A percentile compares a stretch with the other conserved stretches of the same genome.
Conservation (phyloP, 208 protist genomes). For the Leishmania lainsoni region DNA sequence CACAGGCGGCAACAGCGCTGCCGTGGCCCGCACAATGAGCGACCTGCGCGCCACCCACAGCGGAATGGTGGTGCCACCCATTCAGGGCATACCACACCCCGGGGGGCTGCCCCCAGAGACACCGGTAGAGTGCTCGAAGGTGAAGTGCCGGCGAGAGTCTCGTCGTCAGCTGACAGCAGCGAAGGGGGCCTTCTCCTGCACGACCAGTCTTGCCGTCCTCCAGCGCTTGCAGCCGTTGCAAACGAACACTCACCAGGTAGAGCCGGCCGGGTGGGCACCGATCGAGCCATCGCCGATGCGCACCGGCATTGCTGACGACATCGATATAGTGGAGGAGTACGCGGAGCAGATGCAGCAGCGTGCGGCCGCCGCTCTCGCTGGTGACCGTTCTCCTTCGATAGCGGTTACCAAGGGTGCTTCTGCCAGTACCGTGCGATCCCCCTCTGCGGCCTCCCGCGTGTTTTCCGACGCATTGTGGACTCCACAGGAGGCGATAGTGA, state of each 20-base stretch:
- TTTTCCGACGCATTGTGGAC: neutral
- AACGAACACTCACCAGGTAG: conserved; percentile 22
- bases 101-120: conserved; percentile 4
- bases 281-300: conserved; percentile 9
- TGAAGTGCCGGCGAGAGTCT: conserved; percentile 10
- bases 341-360: neutral
- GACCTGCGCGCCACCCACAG: conserved; percentile 12
- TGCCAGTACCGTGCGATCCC: neutral
- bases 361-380: no score
- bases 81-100: conserved; percentile 19
- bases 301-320: neutral
- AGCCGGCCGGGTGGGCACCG: conserved; percentile 24
- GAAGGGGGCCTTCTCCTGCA: conserved; percentile 36
- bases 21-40: neutral
- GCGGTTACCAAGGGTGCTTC: no score
- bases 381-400: no score
- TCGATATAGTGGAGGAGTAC: neutral
- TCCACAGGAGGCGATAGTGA: conserved; percentile 7
- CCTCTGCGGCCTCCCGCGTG: neutral
- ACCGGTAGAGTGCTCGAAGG: conserved; percentile 8
- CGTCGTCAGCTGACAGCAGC: conserved; percentile 1
- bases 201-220: conserved; percentile 31
- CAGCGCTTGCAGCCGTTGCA: conserved; percentile 22
- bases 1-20: neutral
- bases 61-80: conserved; percentile 7